Evolutionary conservation across 331 rosid genomes (phyloP).

Genomic region (Ulmus americana): DNA sequence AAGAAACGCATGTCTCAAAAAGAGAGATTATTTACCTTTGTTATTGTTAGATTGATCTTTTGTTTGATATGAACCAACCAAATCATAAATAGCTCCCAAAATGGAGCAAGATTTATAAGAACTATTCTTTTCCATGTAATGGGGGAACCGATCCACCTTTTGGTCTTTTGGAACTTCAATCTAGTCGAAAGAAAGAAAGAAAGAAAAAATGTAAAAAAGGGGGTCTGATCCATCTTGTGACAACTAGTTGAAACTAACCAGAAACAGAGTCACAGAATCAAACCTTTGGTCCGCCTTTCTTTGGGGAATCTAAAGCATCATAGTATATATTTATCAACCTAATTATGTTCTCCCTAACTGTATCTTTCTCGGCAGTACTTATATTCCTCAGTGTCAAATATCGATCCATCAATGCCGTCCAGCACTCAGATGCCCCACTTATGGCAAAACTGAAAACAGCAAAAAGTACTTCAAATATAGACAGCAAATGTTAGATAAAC

Average conservation of each 20-base stretch:
- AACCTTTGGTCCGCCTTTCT: conserved; percentile 58
- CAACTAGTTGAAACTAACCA: conserved; percentile 6
- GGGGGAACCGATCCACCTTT: conserved; percentile 44
- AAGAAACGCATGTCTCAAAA: too few species aligned
- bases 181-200: conserved; percentile 38
- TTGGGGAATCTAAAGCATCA: conserved; percentile 69
- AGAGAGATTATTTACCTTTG: conserved; percentile 33
- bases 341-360: conserved; percentile 36
- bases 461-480: conserved; percentile 2
- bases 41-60: conserved; percentile 20
- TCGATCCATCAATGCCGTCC: conserved; percentile 64
- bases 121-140: conserved; percentile 47
- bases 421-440: conserved; percentile 56
- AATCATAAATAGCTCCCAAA: conserved; percentile 58
- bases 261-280: conserved; percentile 15
- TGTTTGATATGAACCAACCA: conserved; percentile 32
- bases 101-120: conserved; percentile 52
- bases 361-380: conserved; percentile 23
- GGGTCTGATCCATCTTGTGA: too few species aligned
- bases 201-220: not conserved
- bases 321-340: conserved; percentile 55
- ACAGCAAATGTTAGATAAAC: conserved; percentile 3
- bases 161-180: conserved; percentile 43
- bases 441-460: conserved; percentile 36
- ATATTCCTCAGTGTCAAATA: conserved; percentile 34